phyloP scores from a whole-genome alignment of 2,329 filamentous ascomycete species.

The Penicillium capsulatum region DNA sequence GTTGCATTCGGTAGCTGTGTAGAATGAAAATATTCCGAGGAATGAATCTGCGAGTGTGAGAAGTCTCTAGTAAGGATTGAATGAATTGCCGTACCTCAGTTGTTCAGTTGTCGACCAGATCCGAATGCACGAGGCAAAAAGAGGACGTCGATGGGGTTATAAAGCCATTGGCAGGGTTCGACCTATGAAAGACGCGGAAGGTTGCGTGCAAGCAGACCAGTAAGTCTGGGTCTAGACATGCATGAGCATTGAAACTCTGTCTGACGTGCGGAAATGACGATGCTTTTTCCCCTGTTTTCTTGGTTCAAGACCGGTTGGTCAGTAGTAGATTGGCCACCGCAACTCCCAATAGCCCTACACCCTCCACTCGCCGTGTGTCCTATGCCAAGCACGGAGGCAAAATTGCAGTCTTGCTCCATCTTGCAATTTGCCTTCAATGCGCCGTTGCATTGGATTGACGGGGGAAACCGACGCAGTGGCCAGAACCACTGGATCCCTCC shows the following conservation, averaged over 20 bases:
- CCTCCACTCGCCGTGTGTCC: conserved; percentile 10
- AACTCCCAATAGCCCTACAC: neutral
- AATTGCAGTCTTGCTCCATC: conserved; percentile 15
- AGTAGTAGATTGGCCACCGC: conserved; percentile 16
- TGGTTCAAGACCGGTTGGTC: neutral
- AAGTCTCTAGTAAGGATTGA: neutral
- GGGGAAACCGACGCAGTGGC: conserved; percentile 8
- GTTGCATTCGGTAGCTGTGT: conserved; percentile 7
- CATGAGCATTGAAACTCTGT: conserved; percentile 8
- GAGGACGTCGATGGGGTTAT: conserved; percentile 11
- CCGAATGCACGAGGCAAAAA: conserved; percentile 2
- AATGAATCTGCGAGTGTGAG: neutral
- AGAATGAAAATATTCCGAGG: neutral
- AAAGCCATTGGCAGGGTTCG: conserved; percentile 7
- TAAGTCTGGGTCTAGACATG: conserved; percentile 9
- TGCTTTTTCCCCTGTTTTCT: conserved; percentile 1
- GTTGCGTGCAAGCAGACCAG: conserved; percentile 6
- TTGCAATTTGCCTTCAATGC: conserved; percentile 14
- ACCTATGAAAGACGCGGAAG: conserved; percentile 7
- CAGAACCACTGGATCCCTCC: conserved; percentile 7
- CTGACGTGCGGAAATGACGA: conserved; percentile 13
- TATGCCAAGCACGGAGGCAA: conserved; percentile 9
- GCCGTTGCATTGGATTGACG: conserved; percentile 11
- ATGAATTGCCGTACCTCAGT: neutral
- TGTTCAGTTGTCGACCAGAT: neutral